These are phyloP conservation scores for Paraphaeosphaeria minitans DNA, from an alignment of 2,329 filamentous ascomycete species.

Conservation along the genomic window DNA sequence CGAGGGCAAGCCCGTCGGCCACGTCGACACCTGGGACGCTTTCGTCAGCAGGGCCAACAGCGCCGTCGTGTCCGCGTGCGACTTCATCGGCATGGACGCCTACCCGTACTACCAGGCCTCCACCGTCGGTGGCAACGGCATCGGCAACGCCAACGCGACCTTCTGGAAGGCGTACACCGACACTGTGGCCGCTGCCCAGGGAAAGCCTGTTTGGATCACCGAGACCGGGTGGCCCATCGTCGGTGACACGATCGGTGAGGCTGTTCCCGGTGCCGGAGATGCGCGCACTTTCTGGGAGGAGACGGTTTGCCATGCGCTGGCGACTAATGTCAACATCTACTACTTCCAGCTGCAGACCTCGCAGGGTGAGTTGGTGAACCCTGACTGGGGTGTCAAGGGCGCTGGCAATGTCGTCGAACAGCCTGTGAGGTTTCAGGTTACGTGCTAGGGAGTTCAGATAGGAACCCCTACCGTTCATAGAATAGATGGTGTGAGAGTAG, in stretches of 20 bases:
- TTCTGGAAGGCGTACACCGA: constrained; percentile 63
- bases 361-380: background rate
- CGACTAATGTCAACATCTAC: constrained; percentile 1
- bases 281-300: background rate
- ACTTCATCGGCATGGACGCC: constrained; percentile 83
- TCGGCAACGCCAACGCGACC: constrained; percentile 66
- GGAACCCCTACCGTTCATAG: background rate
- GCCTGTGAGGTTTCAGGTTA: background rate
- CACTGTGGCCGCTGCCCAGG: constrained; percentile 25
- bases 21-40: constrained; percentile 85
- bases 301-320: background rate
- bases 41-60: constrained; percentile 71
- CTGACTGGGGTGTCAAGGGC: constrained; percentile 3
- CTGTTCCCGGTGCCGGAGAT: background rate
- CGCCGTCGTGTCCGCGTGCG: constrained; percentile 68
- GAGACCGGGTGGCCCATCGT: constrained; percentile 80
- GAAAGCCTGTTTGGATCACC: constrained; percentile 80
- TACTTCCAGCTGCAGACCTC: constrained; percentile 8
- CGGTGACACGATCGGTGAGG: background rate
- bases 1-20: constrained; percentile 67
- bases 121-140: constrained; percentile 46
- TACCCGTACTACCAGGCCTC: constrained; percentile 85
- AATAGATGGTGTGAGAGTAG: too few species aligned
- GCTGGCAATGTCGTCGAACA: background rate
- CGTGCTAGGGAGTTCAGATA: background rate